Conservation (phyloP, 805 yeast genomes). For the Candida cerambycidarum region DNA sequence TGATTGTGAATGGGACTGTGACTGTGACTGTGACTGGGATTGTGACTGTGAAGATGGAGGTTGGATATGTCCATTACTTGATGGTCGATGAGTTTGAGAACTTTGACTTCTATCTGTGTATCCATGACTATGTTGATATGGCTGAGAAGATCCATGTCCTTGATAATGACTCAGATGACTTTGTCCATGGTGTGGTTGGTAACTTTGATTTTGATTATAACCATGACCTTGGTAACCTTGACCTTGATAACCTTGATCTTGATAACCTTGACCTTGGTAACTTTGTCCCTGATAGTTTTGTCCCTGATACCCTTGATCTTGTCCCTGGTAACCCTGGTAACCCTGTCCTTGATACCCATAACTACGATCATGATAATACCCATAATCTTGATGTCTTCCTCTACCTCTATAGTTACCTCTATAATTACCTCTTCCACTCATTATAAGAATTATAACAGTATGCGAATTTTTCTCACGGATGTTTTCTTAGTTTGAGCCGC, state of each 20-base stretch:
- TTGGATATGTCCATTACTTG: background rate
- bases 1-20: too few relatives aligned
- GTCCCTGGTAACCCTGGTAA: background rate
- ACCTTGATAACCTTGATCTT: background rate
- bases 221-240: background rate
- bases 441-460: too few relatives aligned
- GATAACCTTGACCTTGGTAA: too few relatives aligned
- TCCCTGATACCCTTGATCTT: too few relatives aligned
- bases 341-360: constrained; percentile 2
- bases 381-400: constrained; percentile 8
- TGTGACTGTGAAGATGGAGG: background rate
- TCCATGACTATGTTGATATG: background rate
- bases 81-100: background rate
- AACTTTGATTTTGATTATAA: too few relatives aligned
- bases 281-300: too few relatives aligned
- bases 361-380: background rate
- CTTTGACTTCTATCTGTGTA: background rate
- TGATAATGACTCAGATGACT: too few relatives aligned
- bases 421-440: constrained; percentile 10
- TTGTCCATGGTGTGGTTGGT: too few relatives aligned
- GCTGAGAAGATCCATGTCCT: too few relatives aligned
- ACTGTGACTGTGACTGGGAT: too few relatives aligned
- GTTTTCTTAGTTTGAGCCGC: too few relatives aligned
- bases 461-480: background rate
- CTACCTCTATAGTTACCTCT: constrained; percentile 11